Evolutionary conservation across 306 rosid genomes (phyloP).

Genomic region (Cyclanthera cordifolia): DNA sequence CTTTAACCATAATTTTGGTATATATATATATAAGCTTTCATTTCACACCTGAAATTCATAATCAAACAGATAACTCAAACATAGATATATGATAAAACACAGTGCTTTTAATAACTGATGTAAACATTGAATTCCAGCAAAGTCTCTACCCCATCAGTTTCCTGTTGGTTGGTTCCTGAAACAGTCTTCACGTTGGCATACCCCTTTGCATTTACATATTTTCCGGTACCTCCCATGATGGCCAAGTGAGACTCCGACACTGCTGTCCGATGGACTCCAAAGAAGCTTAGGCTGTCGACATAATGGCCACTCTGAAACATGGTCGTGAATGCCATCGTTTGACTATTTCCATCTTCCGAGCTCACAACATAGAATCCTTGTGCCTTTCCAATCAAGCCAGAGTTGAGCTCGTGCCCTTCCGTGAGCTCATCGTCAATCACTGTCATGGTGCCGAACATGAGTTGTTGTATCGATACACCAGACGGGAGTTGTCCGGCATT

Average conservation of each 20-base stretch:
- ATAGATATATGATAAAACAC: background rate
- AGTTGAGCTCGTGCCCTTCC: slow-evolving; percentile 57
- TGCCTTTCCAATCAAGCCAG: slow-evolving; percentile 66
- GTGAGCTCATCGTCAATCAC: slow-evolving; percentile 75
- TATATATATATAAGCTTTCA: no score
- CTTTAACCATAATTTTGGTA: no score
- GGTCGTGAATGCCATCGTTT: slow-evolving; percentile 60
- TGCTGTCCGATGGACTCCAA: slow-evolving; percentile 54
- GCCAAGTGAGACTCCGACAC: slow-evolving; percentile 66
- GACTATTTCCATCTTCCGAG: slow-evolving; percentile 61
- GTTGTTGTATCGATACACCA: slow-evolving; percentile 46
- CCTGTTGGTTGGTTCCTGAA: slow-evolving; percentile 17
- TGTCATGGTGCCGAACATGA: slow-evolving; percentile 71
- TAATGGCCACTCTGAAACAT: slow-evolving; percentile 59
- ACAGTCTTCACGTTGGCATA: slow-evolving; percentile 43
- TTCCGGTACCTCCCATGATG: slow-evolving; percentile 76
- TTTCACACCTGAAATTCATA: no score
- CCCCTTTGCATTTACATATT: slow-evolving; percentile 54
- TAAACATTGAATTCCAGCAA: slow-evolving; percentile 19
- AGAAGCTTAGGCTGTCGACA: slow-evolving; percentile 54
- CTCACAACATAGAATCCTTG: slow-evolving; percentile 75
- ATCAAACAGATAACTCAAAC: no score
- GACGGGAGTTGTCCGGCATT: slow-evolving; percentile 24
- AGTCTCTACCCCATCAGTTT: slow-evolving; percentile 22
- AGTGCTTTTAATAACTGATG: slow-evolving; percentile 7